Evolutionary conservation across 768 basidiomycete genomes (phyloP), one percentile per base, ranked within the genome.

Genomic region (Mycena venus): DNA sequence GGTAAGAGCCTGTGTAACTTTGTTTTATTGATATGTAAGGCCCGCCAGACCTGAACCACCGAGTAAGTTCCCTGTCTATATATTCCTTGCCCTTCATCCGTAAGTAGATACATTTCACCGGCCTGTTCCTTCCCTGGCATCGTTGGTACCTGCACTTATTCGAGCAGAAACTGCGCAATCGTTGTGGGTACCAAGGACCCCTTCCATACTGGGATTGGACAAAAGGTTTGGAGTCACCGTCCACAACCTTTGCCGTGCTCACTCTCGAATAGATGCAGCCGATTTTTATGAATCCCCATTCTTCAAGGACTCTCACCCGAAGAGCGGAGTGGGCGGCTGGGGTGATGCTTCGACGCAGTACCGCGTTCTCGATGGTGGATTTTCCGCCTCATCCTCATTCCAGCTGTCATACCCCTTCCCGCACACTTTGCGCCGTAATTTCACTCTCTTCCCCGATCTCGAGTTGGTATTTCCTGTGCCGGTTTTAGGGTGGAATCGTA

Each of bases 341-440:
- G 70, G 68, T n/a, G 55, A 44, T 8, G n/a, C 62, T 21, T 38
- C 10, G 32, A 73, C 62, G 53, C 55, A 71, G 49, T 51, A 21
- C 71, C 66, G 62, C 32, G 79, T 82, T 4, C 69, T 75, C 10
- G 75, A 79, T 56, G 84, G 84, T 44, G 84, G 74, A 6, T 82
- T 84, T 73, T 76, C 77, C 17, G 61, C 68, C 34, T 49, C 67
- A 12, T 68, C 58, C 21, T 29, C 58, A 2, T 70, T 82, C 64
- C 62, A 70, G 15, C 71, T 82, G 15, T 74, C 83, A 14, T 85
- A 85, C 55, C 84, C 84, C 17, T 74, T 74, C 23, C 80, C 81
- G 36, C 84, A 85, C 74, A 76, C 59, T 29, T 27, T 84, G 32
- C 81, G 84, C 23, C 79, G 84, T 11, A 82, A 81, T 60, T 85